These are phyloP conservation scores for Alternaria gansuensis DNA, from an alignment of 2,329 filamentous ascomycete species.

Conservation along the genomic window DNA sequence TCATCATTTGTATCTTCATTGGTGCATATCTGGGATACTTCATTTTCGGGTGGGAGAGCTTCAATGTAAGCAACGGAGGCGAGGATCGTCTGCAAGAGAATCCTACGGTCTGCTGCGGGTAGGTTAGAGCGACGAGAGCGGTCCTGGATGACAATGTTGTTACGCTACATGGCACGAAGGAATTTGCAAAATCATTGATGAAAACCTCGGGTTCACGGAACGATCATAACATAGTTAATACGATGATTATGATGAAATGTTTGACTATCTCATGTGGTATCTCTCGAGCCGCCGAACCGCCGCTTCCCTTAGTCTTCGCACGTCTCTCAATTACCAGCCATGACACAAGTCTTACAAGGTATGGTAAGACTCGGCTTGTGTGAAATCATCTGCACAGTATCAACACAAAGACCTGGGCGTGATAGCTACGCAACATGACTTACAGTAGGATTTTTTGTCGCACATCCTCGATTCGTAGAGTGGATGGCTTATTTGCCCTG, in stretches of 20 bases:
- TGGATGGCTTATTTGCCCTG: constrained; percentile 32
- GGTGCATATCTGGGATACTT: constrained; percentile 50
- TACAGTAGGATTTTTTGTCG: constrained; percentile 4
- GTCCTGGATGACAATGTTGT: background rate
- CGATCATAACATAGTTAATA: background rate
- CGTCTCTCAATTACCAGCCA: background rate
- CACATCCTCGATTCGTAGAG: background rate
- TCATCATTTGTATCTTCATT: constrained; percentile 64
- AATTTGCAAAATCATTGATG: background rate
- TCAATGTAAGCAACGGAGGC: constrained; percentile 36
- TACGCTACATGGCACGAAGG: background rate
- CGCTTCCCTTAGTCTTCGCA: background rate
- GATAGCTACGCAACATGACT: background rate
- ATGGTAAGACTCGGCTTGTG: background rate
- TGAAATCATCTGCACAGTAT: constrained; percentile 6
- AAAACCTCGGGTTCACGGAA: background rate
- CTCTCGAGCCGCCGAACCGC: background rate
- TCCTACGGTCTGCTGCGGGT: constrained; percentile 50
- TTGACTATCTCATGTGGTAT: background rate
- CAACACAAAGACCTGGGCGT: background rate
- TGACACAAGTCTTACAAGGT: background rate
- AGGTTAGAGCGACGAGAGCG: background rate
- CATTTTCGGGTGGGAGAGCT: constrained; percentile 50
- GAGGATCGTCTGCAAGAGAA: constrained; percentile 48
- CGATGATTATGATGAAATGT: background rate